Conservation (phyloP, 345 rosid genomes). For the Limnanthes douglasii region DNA sequence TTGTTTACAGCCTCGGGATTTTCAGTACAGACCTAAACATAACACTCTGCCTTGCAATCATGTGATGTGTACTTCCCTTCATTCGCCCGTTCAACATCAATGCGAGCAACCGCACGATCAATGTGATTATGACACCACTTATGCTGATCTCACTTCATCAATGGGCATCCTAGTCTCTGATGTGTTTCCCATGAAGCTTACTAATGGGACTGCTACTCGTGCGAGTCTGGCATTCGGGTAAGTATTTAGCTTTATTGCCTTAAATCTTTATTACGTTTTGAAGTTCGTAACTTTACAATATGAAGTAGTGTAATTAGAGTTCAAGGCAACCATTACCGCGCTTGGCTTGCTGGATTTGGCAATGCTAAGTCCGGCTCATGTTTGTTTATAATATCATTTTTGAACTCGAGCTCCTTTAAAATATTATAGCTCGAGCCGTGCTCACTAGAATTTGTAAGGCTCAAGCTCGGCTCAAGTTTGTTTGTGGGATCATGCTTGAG, state of each 20-base stretch:
- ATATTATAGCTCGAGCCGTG: too few species aligned
- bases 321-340: too few species aligned
- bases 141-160: constrained; percentile 73
- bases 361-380: too few species aligned
- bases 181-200: constrained; percentile 27
- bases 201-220: constrained; percentile 31
- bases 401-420: too few species aligned
- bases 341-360: too few species aligned
- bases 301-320: too few species aligned
- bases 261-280: too few species aligned
- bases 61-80: constrained; percentile 33
- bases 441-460: too few species aligned
- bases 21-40: constrained; percentile 56
- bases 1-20: constrained; percentile 32
- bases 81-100: constrained; percentile 11
- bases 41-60: constrained; percentile 35
- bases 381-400: too few species aligned
- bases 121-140: constrained; percentile 65
- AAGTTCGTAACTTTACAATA: too few species aligned
- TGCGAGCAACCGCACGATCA: constrained; percentile 48
- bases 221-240: constrained; percentile 67
- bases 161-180: constrained; percentile 65
- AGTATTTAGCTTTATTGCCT: constrained; percentile 12
- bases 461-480: too few species aligned
- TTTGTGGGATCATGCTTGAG: too few species aligned